Conservation (phyloP, 352 stramenopile species). For the Globisporangium lucens region DNA sequence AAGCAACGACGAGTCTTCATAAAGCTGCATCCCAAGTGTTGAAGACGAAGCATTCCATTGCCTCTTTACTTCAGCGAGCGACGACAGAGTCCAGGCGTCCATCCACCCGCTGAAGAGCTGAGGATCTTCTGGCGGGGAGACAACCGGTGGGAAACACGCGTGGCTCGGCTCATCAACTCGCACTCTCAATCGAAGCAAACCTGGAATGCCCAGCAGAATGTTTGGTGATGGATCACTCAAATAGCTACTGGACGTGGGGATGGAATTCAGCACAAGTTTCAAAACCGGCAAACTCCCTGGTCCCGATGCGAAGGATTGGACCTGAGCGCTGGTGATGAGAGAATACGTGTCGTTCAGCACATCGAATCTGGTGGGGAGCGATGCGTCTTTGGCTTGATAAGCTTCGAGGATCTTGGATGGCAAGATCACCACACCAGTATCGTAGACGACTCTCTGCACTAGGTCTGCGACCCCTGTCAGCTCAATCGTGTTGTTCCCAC, state of each 20-base stretch:
- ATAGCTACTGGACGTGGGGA: slow-evolving; percentile 18
- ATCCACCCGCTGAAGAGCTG: slow-evolving; percentile 49
- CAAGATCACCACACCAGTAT: slow-evolving; percentile 13
- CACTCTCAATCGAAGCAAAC: slow-evolving; percentile 24
- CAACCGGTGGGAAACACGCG: slow-evolving; percentile 29
- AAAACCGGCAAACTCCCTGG: slow-evolving; percentile 31
- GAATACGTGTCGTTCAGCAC: slow-evolving; percentile 22
- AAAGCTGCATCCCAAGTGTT: slow-evolving; percentile 19
- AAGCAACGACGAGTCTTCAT: slow-evolving; percentile 35
- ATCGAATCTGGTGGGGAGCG: slow-evolving; percentile 20
- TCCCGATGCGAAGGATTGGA: slow-evolving; percentile 24
- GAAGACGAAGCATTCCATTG: slow-evolving; percentile 27
- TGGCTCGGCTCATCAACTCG: slow-evolving; percentile 26
- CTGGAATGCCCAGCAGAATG: slow-evolving; percentile 29
- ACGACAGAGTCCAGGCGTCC: slow-evolving; percentile 39
- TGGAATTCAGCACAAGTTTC: slow-evolving; percentile 18
- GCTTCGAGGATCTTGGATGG: slow-evolving; percentile 27
- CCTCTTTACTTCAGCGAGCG: slow-evolving; percentile 24
- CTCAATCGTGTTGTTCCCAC: slow-evolving; percentile 2
- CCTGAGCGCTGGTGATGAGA: slow-evolving; percentile 23
- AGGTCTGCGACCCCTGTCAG: slow-evolving; percentile 13
- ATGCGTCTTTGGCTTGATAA: slow-evolving; percentile 26
- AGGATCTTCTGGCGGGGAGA: slow-evolving; percentile 19
- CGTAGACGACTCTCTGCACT: slow-evolving; percentile 23
- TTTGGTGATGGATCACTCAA: background rate